A percentile compares a stretch with the other conserved stretches of the same genome.
Conservation (phyloP, 176 grass and related monocot genomes). For the Chloris gayana region DNA sequence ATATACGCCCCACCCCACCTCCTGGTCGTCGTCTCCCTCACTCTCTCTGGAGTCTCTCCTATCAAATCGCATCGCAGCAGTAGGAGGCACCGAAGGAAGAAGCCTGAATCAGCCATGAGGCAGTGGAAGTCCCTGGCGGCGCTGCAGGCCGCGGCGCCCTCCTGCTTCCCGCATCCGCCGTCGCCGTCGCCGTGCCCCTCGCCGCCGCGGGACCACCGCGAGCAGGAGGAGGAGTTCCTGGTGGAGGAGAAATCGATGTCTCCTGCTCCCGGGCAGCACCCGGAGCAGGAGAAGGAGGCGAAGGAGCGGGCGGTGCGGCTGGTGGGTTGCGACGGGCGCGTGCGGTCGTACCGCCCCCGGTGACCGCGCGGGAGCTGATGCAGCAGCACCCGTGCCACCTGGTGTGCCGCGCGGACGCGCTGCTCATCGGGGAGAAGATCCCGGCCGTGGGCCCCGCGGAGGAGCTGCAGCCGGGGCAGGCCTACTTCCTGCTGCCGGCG, state of each 20-base stretch:
- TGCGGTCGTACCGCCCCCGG: constrained; percentile 59
- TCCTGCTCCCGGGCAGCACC: too few relatives aligned
- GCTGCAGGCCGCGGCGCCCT: constrained; percentile 47
- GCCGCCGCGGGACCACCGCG: not conserved
- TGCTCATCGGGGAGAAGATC: constrained; percentile 83
- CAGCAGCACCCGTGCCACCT: constrained; percentile 77
- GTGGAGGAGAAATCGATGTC: too few relatives aligned
- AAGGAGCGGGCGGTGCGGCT: constrained; percentile 47
- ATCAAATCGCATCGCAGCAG: not conserved
- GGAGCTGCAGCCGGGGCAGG: constrained; percentile 65
- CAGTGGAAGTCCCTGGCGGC: constrained; percentile 66
- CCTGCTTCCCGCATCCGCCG: constrained; percentile 54
- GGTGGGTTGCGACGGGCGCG: constrained; percentile 61
- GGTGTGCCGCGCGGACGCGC: constrained; percentile 84
- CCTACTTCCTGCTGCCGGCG: constrained; percentile 79
- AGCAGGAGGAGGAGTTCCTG: too few relatives aligned
- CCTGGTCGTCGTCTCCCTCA: not conserved
- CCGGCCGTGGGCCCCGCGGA: constrained; percentile 55
- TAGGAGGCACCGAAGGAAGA: not conserved
- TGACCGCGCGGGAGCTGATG: constrained; percentile 85
- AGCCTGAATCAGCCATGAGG: constrained; percentile 34
- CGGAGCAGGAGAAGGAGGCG: too few relatives aligned
- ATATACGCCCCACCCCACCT: not conserved
- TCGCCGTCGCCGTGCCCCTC: constrained; percentile 11
- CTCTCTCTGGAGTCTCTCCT: too few relatives aligned